A percentile compares a stretch with the other conserved stretches of the same genome.
phyloP scores from a whole-genome alignment of 805 yeast genomes.

The Wickerhamiella australiensis region DNA sequence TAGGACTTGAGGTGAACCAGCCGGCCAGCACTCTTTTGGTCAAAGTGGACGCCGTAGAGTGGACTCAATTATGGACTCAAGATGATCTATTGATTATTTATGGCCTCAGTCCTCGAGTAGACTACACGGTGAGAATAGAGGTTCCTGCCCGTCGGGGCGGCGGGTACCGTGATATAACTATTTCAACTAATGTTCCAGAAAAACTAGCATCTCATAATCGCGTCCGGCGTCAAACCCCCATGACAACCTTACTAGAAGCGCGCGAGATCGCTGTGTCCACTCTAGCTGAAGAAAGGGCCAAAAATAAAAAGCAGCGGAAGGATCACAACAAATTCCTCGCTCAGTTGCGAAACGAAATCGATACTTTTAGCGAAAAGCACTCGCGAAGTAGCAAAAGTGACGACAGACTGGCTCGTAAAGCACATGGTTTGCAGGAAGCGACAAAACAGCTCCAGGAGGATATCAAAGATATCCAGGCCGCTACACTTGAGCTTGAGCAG shows the following conservation, averaged over 20 bases:
- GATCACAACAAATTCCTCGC: slow-evolving; percentile 46
- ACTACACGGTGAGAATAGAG: slow-evolving; percentile 45
- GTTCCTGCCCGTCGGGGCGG: slow-evolving; percentile 28
- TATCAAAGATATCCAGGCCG: slow-evolving; percentile 19
- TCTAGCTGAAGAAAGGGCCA: slow-evolving; percentile 44
- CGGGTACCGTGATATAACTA: slow-evolving; percentile 15
- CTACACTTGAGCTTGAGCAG: slow-evolving; percentile 12
- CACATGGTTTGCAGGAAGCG: slow-evolving; percentile 39
- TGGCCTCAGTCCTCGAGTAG: slow-evolving; percentile 53
- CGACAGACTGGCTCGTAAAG: slow-evolving; percentile 42
- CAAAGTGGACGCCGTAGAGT: slow-evolving; percentile 50
- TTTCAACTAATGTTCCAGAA: slow-evolving; percentile 19
- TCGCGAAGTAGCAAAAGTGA: slow-evolving; percentile 42
- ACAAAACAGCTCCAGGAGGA: slow-evolving; percentile 29
- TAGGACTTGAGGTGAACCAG: slow-evolving; percentile 11
- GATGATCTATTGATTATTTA: slow-evolving; percentile 44
- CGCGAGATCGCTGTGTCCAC: slow-evolving; percentile 52
- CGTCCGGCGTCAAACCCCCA: slow-evolving; percentile 36
- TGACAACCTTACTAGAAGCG: slow-evolving; percentile 52
- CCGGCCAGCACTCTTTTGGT: slow-evolving; percentile 28
- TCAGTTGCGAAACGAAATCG: slow-evolving; percentile 45
- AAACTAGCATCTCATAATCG: slow-evolving; percentile 25
- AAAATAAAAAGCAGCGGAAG: slow-evolving; percentile 43
- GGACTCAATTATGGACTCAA: slow-evolving; percentile 46
- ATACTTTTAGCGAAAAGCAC: slow-evolving; percentile 37